Percentiles rank a stretch among this genome's conserved stretches.
Evolutionary conservation across 2,329 filamentous ascomycete species (phyloP).

Genomic region (Trichoderma harzianum): DNA sequence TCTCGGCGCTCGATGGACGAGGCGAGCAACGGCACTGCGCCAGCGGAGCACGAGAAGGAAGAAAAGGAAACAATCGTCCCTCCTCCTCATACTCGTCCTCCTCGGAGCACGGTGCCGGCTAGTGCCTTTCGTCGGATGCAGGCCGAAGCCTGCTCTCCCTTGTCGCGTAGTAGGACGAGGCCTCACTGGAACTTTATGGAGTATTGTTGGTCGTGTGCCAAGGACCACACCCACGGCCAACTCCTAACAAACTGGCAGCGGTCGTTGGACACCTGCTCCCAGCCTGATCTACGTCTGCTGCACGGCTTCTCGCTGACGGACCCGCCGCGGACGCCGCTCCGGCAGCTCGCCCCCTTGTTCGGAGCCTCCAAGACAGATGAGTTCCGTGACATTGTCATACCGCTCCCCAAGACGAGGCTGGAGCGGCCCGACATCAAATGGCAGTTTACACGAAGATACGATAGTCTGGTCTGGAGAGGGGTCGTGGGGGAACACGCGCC

Average conservation of each 20-base stretch:
- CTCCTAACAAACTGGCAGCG: conserved; percentile 64
- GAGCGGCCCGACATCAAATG: conserved; percentile 43
- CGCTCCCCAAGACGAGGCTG: conserved; percentile 45
- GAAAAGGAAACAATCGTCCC: not conserved
- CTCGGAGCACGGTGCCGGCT: conserved; percentile 14
- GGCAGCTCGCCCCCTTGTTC: conserved; percentile 69
- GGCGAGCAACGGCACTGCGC: not conserved
- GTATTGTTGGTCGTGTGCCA: conserved; percentile 62
- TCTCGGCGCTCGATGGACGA: conserved; percentile 26
- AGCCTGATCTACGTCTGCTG: conserved; percentile 70
- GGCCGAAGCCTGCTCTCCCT: conserved; percentile 56
- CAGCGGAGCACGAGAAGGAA: conserved; percentile 1
- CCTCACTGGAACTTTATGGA: conserved; percentile 61
- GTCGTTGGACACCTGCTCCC: conserved; percentile 67
- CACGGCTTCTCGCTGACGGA: conserved; percentile 71
- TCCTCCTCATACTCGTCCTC: not conserved
- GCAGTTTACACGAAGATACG: conserved; percentile 59
- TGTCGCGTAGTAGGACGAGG: conserved; percentile 56
- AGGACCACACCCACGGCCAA: conserved; percentile 62
- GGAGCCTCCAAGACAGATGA: conserved; percentile 68
- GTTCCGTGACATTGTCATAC: conserved; percentile 75
- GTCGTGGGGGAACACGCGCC: conserved; percentile 55
- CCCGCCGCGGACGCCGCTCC: conserved; percentile 58
- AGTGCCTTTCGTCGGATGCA: conserved; percentile 41
- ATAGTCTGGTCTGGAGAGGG: conserved; percentile 73